phyloP scores from a whole-genome alignment of 108 stramenopile genomes.

The Cyclostephanos invisitatus region DNA sequence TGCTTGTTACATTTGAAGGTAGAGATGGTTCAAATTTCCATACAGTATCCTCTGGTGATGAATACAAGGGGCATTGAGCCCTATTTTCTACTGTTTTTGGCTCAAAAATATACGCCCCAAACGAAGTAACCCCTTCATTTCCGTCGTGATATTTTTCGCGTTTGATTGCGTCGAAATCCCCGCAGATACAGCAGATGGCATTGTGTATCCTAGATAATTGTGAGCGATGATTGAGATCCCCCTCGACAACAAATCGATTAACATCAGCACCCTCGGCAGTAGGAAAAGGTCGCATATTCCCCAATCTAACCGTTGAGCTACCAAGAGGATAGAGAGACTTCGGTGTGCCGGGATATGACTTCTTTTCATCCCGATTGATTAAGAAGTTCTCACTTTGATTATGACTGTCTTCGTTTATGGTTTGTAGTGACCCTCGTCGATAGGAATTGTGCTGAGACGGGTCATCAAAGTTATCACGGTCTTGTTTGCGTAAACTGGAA shows the following conservation, averaged over 20 bases:
- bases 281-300: slow-evolving; percentile 22
- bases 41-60: slow-evolving; percentile 13
- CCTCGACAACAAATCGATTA: slow-evolving; percentile 61
- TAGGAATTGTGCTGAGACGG: not conserved
- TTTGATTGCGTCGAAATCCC: slow-evolving; percentile 63
- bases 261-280: slow-evolving; percentile 19
- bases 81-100: not conserved
- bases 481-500: not conserved
- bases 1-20: not conserved
- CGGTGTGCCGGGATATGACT: slow-evolving; percentile 15
- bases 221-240: slow-evolving; percentile 66
- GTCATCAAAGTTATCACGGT: not conserved
- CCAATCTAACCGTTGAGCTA: slow-evolving; percentile 3
- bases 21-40: slow-evolving; percentile 21
- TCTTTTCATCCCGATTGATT: not conserved
- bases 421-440: not conserved
- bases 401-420: not conserved
- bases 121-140: slow-evolving; percentile 32
- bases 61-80: not conserved
- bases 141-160: slow-evolving; percentile 30
- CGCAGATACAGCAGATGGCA: slow-evolving; percentile 72
- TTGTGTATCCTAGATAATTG: slow-evolving; percentile 75
- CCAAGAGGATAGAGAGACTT: slow-evolving; percentile 13
- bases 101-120: slow-evolving; percentile 37
- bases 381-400: slow-evolving; percentile 10